phyloP scores from a whole-genome alignment of 1,139 yeast species.

The Pichia sp. region DNA sequence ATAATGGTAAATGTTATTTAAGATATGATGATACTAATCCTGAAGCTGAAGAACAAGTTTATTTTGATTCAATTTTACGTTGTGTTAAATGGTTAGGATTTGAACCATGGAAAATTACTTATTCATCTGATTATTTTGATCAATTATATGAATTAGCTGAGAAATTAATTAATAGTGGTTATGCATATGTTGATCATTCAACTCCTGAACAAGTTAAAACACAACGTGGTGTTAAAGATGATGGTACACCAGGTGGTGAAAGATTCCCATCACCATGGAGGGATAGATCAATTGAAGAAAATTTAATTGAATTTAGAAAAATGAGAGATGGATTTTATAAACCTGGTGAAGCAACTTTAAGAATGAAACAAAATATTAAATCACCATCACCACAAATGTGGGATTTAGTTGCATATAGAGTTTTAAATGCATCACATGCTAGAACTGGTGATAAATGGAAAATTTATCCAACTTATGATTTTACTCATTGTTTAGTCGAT shows the following conservation, averaged over 20 bases:
- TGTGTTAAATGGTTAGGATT: conserved; percentile 94
- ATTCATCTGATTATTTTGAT: conserved; percentile 94
- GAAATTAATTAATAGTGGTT: conserved; percentile 57
- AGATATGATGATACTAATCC: conserved; percentile 98
- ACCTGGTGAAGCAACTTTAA: conserved; percentile 87
- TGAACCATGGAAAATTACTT: conserved; percentile 86
- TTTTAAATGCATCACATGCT: conserved; percentile 85
- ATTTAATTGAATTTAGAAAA: conserved; percentile 71
- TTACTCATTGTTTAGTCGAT: conserved; percentile 98
- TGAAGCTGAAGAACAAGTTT: conserved; percentile 94
- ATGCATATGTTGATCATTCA: conserved; percentile 90
- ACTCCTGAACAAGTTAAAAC: conserved; percentile 86
- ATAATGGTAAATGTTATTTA: conserved; percentile 82
- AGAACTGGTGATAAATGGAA: conserved; percentile 97
- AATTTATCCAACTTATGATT: conserved; percentile 97
- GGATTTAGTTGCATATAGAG: conserved; percentile 99
- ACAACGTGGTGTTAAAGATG: conserved; percentile 84
- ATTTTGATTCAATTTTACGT: conserved; percentile 74
- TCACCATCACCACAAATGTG: conserved; percentile 99
- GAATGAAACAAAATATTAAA: conserved; percentile 93
- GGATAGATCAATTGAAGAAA: conserved; percentile 60
- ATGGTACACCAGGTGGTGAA: conserved; percentile 91
- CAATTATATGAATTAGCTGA: conserved; percentile 84
- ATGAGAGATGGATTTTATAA: conserved; percentile 88
- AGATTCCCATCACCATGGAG: conserved; percentile 81